Percentiles rank a stretch among this genome's conserved stretches.
phyloP scores from a whole-genome alignment of 805 yeast genomes.

The Ogataea dorogensis region DNA sequence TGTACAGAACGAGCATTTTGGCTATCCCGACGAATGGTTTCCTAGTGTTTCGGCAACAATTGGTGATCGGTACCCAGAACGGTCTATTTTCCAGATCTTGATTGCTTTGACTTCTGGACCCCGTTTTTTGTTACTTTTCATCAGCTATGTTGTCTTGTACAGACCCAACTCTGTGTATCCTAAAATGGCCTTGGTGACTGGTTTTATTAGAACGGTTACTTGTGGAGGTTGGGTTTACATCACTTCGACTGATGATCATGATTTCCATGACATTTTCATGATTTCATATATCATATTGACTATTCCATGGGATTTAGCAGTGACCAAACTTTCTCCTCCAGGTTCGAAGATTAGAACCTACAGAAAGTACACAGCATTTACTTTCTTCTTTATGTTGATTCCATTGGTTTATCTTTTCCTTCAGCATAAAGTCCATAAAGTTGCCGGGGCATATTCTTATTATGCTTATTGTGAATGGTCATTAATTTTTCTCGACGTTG shows the following conservation, averaged over 20 bases:
- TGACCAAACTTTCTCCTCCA: slow-evolving; percentile 49
- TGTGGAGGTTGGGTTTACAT: slow-evolving; percentile 99
- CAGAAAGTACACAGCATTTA: slow-evolving; percentile 49
- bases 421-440: slow-evolving; percentile 84
- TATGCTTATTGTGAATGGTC: slow-evolving; percentile 97
- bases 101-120: slow-evolving; percentile 95
- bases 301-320: slow-evolving; percentile 81
- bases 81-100: slow-evolving; percentile 85
- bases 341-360: slow-evolving; percentile 48
- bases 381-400: slow-evolving; percentile 69
- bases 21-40: slow-evolving; percentile 98
- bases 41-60: slow-evolving; percentile 97
- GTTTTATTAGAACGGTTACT: slow-evolving; percentile 85
- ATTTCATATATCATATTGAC: slow-evolving; percentile 84
- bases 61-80: slow-evolving; percentile 95
- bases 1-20: slow-evolving; percentile 79
- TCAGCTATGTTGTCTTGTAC: slow-evolving; percentile 51
- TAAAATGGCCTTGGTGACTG: slow-evolving; percentile 50
- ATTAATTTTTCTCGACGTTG: slow-evolving; percentile 76
- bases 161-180: slow-evolving; percentile 37
- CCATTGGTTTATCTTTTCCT: slow-evolving; percentile 88
- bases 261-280: slow-evolving; percentile 95
- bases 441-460: slow-evolving; percentile 92
- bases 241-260: slow-evolving; percentile 96
- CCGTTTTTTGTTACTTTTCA: slow-evolving; percentile 62